Percentiles rank a stretch among this genome's conserved stretches.
phyloP scores from a whole-genome alignment of 108 stramenopile species.

The Asterionellopsis glacialis region DNA sequence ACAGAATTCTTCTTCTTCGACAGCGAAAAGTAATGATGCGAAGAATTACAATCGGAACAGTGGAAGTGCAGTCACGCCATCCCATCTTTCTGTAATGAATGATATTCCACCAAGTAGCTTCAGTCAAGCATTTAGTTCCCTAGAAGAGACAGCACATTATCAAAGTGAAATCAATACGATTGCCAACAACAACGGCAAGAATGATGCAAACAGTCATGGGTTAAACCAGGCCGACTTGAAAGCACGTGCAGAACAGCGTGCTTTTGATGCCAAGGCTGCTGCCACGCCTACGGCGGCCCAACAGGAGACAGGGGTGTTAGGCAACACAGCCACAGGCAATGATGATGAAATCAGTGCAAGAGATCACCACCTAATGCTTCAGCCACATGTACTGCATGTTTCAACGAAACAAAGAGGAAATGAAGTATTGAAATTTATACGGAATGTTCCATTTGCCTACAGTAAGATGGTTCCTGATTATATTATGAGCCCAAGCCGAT shows the following conservation, averaged over 20 bases:
- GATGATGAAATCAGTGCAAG: slow-evolving; percentile 3
- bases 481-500: slow-evolving; percentile 54
- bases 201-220: not conserved
- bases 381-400: slow-evolving; percentile 62
- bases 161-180: slow-evolving; percentile 7
- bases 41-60: too few species aligned
- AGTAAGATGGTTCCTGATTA: slow-evolving; percentile 76
- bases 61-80: too few species aligned
- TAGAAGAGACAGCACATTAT: slow-evolving; percentile 42
- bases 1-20: too few species aligned
- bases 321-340: slow-evolving; percentile 4
- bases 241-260: slow-evolving; percentile 34
- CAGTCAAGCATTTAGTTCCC: slow-evolving; percentile 59
- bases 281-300: not conserved
- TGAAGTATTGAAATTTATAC: slow-evolving; percentile 54
- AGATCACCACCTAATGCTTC: slow-evolving; percentile 47
- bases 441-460: slow-evolving; percentile 70
- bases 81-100: too few species aligned
- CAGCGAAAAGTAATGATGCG: too few species aligned
- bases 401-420: slow-evolving; percentile 79
- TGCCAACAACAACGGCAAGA: not conserved
- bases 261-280: slow-evolving; percentile 20
- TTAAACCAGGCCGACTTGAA: slow-evolving; percentile 7
- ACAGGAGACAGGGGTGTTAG: slow-evolving; percentile 1
- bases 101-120: slow-evolving; percentile 10